Evolutionary conservation across 225 moss, liverwort and hornwort species (phyloP).

Genomic region (Pseudoscleropodium purum): DNA sequence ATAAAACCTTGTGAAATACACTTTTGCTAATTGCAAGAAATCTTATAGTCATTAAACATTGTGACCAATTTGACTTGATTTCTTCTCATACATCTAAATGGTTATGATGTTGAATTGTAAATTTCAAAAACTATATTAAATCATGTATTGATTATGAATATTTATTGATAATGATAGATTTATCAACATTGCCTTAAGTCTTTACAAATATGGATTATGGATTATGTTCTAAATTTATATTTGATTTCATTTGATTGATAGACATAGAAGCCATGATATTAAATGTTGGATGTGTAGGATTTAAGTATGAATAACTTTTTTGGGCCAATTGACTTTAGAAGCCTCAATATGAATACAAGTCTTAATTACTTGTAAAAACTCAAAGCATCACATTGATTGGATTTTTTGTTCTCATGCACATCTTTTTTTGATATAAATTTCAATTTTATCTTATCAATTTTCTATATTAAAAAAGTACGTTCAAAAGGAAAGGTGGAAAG

Average conservation of each 20-base stretch:
- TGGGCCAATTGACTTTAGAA: neutral
- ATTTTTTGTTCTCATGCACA: too few species aligned
- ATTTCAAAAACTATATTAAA: neutral
- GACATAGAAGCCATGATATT: too few species aligned
- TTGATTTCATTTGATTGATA: accelerated
- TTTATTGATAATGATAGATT: neutral
- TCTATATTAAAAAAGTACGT: too few species aligned
- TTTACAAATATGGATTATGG: neutral
- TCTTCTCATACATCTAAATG: neutral
- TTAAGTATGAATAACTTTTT: neutral
- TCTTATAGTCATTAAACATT: accelerated
- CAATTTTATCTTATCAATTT: too few species aligned
- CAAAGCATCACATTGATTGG: too few species aligned
- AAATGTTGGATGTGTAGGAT: neutral
- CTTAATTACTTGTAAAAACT: neutral
- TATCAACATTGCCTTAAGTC: accelerated
- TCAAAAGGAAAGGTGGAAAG: too few species aligned
- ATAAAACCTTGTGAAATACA: too few species aligned
- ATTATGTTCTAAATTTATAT: accelerated
- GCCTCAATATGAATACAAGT: accelerated
- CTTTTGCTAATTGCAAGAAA: neutral
- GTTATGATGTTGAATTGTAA: accelerated
- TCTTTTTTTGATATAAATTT: too few species aligned
- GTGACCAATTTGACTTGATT: neutral
- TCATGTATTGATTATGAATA: too few species aligned